A percentile compares a stretch with the other conserved stretches of the same genome.
phyloP scores from a whole-genome alignment of 768 basidiomycete species.

The Cantharellus cinnabarinus region DNA sequence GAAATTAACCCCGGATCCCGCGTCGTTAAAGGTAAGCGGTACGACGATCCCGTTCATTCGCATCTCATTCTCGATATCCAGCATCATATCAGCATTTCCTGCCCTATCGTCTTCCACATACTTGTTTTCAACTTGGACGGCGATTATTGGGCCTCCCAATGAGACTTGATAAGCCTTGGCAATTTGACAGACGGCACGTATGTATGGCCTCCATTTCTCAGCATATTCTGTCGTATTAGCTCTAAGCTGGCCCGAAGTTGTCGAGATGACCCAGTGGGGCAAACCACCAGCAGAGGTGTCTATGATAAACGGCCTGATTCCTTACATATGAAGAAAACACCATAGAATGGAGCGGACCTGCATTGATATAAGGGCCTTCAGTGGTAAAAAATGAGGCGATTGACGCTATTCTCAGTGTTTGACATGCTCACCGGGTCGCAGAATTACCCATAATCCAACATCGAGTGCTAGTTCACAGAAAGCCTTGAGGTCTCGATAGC shows the following conservation, averaged over 20 bases:
- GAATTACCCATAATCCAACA: slow-evolving; percentile 57
- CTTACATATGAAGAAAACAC: not conserved
- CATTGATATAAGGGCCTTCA: slow-evolving; percentile 11
- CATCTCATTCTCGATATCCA: slow-evolving; percentile 36
- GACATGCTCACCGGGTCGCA: slow-evolving; percentile 42
- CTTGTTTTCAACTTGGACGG: slow-evolving; percentile 42
- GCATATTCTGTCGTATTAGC: slow-evolving; percentile 54
- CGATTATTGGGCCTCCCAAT: slow-evolving; percentile 54
- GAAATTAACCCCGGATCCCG: slow-evolving; percentile 35
- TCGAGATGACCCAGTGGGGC: slow-evolving; percentile 46
- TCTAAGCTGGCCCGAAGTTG: slow-evolving; percentile 44
- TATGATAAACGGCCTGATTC: not conserved
- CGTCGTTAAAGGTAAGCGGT: slow-evolving; percentile 58
- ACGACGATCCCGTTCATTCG: slow-evolving; percentile 37
- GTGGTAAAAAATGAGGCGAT: not conserved
- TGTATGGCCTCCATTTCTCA: slow-evolving; percentile 52
- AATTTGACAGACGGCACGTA: slow-evolving; percentile 39
- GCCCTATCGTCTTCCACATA: slow-evolving; percentile 29
- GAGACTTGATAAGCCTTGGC: slow-evolving; percentile 48
- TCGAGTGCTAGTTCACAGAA: slow-evolving; percentile 54
- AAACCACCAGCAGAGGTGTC: slow-evolving; percentile 43
- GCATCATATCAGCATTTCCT: slow-evolving; percentile 35
- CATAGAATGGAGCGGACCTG: not conserved
- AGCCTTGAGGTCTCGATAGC: slow-evolving; percentile 46
- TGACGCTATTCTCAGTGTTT: too few relatives aligned